phyloP scores from a whole-genome alignment of 1,139 yeast species.

The Debaryomyces psychrophilus region DNA sequence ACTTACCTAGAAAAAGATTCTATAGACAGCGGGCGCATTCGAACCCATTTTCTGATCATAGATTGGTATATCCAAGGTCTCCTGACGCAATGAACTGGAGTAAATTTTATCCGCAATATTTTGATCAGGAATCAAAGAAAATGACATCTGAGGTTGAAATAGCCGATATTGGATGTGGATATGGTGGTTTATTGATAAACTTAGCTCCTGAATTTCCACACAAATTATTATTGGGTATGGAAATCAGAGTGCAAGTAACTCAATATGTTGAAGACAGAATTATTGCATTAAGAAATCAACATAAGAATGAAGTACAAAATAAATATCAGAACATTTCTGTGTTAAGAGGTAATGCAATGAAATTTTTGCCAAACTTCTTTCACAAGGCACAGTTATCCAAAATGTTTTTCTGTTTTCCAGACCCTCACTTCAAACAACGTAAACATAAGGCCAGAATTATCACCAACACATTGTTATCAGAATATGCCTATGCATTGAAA shows the following conservation, averaged over 20 bases:
- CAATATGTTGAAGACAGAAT: constrained; percentile 96
- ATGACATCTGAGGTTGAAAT: constrained; percentile 70
- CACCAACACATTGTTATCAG: constrained; percentile 84
- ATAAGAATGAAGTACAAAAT: constrained; percentile 32
- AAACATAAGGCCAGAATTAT: constrained; percentile 97
- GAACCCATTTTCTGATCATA: constrained; percentile 95
- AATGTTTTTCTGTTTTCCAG: constrained; percentile 98
- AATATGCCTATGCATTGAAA: constrained; percentile 85
- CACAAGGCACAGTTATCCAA: constrained; percentile 76
- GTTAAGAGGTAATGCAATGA: constrained; percentile 95
- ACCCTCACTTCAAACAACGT: constrained; percentile 96
- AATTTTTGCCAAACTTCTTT: constrained; percentile 92
- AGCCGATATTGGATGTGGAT: constrained; percentile 98
- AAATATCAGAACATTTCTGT: constrained; percentile 83
- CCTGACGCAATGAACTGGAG: constrained; percentile 92
- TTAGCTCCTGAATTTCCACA: constrained; percentile 79
- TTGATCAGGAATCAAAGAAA: constrained; percentile 43
- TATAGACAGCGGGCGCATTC: constrained; percentile 98
- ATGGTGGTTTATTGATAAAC: constrained; percentile 87
- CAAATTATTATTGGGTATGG: constrained; percentile 86
- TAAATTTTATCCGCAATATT: constrained; percentile 65
- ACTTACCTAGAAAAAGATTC: constrained; percentile 77
- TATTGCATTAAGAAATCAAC: constrained; percentile 74
- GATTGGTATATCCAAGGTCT: constrained; percentile 78
- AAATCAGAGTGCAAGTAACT: constrained; percentile 95